Evolutionary conservation across 192 early-diverging fungal genomes (phyloP).

Genomic region (Entophlyctis luteolus): DNA sequence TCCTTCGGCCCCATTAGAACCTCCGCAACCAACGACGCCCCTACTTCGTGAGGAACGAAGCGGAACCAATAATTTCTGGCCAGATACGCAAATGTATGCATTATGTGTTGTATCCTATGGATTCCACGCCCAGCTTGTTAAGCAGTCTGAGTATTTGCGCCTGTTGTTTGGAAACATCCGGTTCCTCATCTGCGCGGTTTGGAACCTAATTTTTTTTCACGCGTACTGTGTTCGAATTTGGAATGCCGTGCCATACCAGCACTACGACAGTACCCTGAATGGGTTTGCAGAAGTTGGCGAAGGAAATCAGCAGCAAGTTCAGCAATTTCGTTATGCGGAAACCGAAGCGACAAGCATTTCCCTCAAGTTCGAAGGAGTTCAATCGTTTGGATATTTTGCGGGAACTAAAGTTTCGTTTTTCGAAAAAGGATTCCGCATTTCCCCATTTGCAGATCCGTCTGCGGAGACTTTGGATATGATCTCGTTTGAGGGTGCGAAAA

Average conservation of each 20-base stretch:
- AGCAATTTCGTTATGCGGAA: neutral
- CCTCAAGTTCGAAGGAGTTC: neutral
- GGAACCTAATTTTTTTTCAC: neutral
- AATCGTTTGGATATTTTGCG: neutral
- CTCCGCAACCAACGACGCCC: neutral
- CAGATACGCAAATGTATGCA: conserved; percentile 4
- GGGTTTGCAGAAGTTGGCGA: conserved; percentile 7
- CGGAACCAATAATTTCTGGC: neutral
- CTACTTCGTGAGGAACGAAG: no score
- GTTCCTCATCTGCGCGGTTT: neutral
- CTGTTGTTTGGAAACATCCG: conserved; percentile 7
- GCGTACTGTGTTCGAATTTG: neutral
- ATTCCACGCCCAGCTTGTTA: conserved; percentile 32
- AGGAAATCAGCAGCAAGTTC: neutral
- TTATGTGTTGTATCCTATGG: conserved; percentile 31
- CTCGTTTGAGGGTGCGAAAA: neutral
- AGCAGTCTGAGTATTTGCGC: conserved; percentile 19
- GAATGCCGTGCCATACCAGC: conserved; percentile 4
- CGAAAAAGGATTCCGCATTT: conserved; percentile 21
- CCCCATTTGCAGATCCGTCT: conserved; percentile 17
- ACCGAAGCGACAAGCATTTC: neutral
- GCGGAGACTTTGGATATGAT: neutral
- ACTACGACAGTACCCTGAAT: neutral
- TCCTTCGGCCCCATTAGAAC: no score
- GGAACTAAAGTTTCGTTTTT: conserved; percentile 5